phyloP scores from a whole-genome alignment of 805 yeast species.

The Yarrowia bubula region DNA sequence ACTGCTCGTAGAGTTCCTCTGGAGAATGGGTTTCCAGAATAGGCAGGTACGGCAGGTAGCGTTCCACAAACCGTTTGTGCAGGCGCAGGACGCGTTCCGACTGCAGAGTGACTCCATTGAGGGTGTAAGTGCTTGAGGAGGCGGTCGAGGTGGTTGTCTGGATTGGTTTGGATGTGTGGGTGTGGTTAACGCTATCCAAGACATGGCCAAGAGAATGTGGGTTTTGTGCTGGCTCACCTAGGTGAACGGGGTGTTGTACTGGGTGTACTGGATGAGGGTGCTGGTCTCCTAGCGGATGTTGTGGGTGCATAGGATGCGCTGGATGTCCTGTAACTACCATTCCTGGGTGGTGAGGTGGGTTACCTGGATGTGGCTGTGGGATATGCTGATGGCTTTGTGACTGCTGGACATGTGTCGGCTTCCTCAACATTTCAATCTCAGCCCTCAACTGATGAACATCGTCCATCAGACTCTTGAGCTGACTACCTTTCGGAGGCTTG shows the following conservation, averaged over 20 bases:
- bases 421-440: slow-evolving; percentile 49
- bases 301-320: no score
- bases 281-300: no score
- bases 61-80: slow-evolving; percentile 64
- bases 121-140: slow-evolving; percentile 54
- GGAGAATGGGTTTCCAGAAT: slow-evolving; percentile 70
- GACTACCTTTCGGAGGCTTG: slow-evolving; percentile 88
- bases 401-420: no score
- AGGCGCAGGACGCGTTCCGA: slow-evolving; percentile 66
- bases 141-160: background rate
- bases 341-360: background rate
- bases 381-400: no score
- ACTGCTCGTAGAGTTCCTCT: slow-evolving; percentile 73
- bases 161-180: slow-evolving; percentile 1
- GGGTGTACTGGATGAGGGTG: no score
- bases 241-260: no score
- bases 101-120: slow-evolving; percentile 74
- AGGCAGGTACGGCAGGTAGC: slow-evolving; percentile 75
- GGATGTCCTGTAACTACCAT: no score
- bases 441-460: slow-evolving; percentile 79
- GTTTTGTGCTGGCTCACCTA: no score
- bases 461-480: slow-evolving; percentile 75
- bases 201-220: no score
- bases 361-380: background rate
- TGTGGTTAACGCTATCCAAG: background rate